A percentile compares a stretch with the other conserved stretches of the same genome.
Evolutionary conservation across 2,329 filamentous ascomycete genomes (phyloP).

Genomic region (Rhytidhysteron rufulum): DNA sequence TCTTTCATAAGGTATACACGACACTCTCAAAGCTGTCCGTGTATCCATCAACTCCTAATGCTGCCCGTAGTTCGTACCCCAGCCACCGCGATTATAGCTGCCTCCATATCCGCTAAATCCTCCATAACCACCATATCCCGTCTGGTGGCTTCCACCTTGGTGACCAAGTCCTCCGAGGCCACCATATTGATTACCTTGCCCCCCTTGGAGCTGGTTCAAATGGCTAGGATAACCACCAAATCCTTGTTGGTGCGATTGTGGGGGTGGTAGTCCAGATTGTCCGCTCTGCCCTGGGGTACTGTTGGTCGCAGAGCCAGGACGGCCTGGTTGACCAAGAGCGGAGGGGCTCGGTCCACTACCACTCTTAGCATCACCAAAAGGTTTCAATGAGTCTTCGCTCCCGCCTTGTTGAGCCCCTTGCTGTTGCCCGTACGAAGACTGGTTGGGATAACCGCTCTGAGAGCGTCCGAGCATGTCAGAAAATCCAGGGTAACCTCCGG

Average conservation of each 20-base stretch:
- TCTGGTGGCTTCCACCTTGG: slow-evolving; percentile 43
- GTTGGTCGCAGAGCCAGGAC: slow-evolving; percentile 61
- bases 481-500: slow-evolving; percentile 49
- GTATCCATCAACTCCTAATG: slow-evolving; percentile 17
- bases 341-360: slow-evolving; percentile 57
- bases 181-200: slow-evolving; percentile 49
- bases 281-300: slow-evolving; percentile 50
- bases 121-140: slow-evolving; percentile 42
- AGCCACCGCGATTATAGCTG: slow-evolving; percentile 43
- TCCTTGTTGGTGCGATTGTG: slow-evolving; percentile 55
- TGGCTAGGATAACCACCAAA: slow-evolving; percentile 55
- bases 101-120: slow-evolving; percentile 41
- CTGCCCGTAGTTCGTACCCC: slow-evolving; percentile 46
- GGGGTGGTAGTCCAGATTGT: slow-evolving; percentile 52
- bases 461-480: slow-evolving; percentile 59
- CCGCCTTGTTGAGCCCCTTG: slow-evolving; percentile 46
- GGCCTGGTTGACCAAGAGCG: slow-evolving; percentile 57
- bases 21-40: too few species aligned
- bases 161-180: slow-evolving; percentile 52
- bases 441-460: slow-evolving; percentile 53
- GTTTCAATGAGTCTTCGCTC: slow-evolving; percentile 54
- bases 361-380: slow-evolving; percentile 54
- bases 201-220: slow-evolving; percentile 39
- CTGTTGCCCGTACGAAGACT: slow-evolving; percentile 49
- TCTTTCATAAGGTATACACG: too few species aligned